phyloP scores from a whole-genome alignment of 1,284 basidiomycete genomes.

The Inonotus hispidus region DNA sequence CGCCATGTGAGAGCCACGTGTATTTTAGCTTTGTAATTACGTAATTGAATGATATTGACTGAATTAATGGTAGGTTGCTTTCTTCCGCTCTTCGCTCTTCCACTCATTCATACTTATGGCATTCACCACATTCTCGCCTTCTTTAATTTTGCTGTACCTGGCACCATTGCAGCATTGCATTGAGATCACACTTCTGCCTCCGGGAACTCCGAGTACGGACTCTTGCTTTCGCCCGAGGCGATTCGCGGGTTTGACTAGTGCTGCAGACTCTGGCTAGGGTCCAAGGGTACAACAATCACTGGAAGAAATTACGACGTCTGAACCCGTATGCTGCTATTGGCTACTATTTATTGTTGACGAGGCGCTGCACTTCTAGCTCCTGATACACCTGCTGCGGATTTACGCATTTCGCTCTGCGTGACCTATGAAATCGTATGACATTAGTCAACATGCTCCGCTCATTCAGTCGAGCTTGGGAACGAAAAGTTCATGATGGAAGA shows the following conservation, averaged over 20 bases:
- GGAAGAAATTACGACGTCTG: too few relatives aligned
- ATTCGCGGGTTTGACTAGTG: neutral
- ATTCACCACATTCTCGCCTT: neutral
- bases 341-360: neutral
- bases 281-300: too few relatives aligned
- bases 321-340: neutral
- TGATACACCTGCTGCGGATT: neutral
- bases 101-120: neutral
- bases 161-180: neutral
- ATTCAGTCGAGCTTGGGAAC: neutral
- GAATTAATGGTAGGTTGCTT: neutral
- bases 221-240: neutral
- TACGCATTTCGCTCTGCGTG: neutral
- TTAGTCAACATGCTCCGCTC: neutral
- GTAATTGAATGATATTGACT: neutral
- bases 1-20: conserved; percentile 1
- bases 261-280: neutral
- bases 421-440: neutral
- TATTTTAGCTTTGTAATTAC: neutral
- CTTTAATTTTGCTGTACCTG: neutral
- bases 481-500: neutral
- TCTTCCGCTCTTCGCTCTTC: too few relatives aligned
- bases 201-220: neutral
- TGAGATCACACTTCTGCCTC: neutral
- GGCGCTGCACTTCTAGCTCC: neutral